Evolutionary conservation across 306 rosid genomes (phyloP).

Genomic region (Gynostemma pentaphyllum): DNA sequence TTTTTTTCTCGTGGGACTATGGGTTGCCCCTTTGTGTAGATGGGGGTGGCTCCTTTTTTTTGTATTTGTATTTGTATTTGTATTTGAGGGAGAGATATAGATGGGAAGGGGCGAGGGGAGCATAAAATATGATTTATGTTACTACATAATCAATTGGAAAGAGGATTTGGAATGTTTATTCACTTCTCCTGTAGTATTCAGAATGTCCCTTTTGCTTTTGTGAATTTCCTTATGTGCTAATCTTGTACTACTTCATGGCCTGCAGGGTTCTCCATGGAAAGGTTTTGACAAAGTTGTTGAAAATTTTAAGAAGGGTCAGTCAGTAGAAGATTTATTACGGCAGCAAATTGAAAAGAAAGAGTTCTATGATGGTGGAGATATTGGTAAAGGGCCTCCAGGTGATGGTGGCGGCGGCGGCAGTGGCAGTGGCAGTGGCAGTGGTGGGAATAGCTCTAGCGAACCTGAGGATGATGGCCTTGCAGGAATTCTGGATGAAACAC

Average conservation of each 20-base stretch:
- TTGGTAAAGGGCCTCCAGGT: slow-evolving; percentile 31
- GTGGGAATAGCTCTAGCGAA: slow-evolving; percentile 34
- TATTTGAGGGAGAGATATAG: too few species aligned
- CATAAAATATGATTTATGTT: too few species aligned
- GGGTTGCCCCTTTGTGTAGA: neutral
- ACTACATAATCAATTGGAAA: neutral
- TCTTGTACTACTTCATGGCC: neutral
- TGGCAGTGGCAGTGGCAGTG: slow-evolving; percentile 13
- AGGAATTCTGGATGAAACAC: slow-evolving; percentile 48
- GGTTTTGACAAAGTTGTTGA: slow-evolving; percentile 37
- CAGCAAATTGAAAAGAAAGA: slow-evolving; percentile 50
- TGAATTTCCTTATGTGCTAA: neutral
- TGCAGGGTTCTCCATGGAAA: slow-evolving; percentile 39
- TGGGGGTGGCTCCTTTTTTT: neutral
- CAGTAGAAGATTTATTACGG: slow-evolving; percentile 49
- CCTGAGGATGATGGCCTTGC: slow-evolving; percentile 40
- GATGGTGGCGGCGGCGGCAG: slow-evolving; percentile 22
- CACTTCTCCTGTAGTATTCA: neutral
- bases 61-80: too few species aligned
- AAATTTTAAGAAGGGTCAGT: slow-evolving; percentile 34
- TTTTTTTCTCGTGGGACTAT: neutral
- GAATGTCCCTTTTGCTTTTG: neutral
- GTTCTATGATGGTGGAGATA: slow-evolving; percentile 31
- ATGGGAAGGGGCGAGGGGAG: too few species aligned
- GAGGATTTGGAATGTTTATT: neutral